Conservation (phyloP, 805 yeast genomes). For the Pichia nakasei region DNA sequence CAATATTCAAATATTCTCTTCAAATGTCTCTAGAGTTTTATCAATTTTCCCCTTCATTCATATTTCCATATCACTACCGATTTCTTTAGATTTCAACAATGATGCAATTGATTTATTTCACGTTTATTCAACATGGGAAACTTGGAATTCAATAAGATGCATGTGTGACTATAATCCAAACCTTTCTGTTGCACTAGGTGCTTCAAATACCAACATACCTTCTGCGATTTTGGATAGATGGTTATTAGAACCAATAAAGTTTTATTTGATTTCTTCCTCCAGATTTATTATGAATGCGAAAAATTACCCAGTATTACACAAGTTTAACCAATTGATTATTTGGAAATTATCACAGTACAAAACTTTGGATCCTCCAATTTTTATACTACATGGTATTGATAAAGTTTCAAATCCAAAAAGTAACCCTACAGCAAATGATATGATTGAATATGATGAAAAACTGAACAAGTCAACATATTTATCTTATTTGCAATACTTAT, state of each 20-base stretch:
- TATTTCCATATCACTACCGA: conserved; percentile 40
- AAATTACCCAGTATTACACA: conserved; percentile 56
- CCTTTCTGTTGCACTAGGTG: conserved; percentile 64
- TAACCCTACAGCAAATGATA: background rate
- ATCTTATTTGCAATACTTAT: conserved; percentile 23
- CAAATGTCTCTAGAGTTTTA: conserved; percentile 25
- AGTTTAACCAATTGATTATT: conserved; percentile 43
- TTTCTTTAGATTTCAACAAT: conserved; percentile 36
- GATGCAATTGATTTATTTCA: conserved; percentile 27
- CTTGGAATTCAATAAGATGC: conserved; percentile 59
- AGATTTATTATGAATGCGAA: conserved; percentile 51
- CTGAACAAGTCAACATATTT: conserved; percentile 17
- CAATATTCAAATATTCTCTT: conserved; percentile 44
- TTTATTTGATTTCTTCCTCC: conserved; percentile 46
- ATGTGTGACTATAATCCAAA: conserved; percentile 45
- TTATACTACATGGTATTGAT: conserved; percentile 48
- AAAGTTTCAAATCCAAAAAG: conserved; percentile 17
- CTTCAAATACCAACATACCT: conserved; percentile 55
- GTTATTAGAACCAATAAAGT: conserved; percentile 59
- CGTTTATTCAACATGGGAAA: conserved; percentile 59
- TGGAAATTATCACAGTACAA: conserved; percentile 34
- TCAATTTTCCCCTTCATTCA: conserved; percentile 26
- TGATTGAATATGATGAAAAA: conserved; percentile 1
- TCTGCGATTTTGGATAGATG: conserved; percentile 46
- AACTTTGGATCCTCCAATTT: conserved; percentile 32